Percentiles rank a stretch among this genome's conserved stretches.
phyloP scores from a whole-genome alignment of 2,329 filamentous ascomycete genomes.

The Colletotrichum falcatum region DNA sequence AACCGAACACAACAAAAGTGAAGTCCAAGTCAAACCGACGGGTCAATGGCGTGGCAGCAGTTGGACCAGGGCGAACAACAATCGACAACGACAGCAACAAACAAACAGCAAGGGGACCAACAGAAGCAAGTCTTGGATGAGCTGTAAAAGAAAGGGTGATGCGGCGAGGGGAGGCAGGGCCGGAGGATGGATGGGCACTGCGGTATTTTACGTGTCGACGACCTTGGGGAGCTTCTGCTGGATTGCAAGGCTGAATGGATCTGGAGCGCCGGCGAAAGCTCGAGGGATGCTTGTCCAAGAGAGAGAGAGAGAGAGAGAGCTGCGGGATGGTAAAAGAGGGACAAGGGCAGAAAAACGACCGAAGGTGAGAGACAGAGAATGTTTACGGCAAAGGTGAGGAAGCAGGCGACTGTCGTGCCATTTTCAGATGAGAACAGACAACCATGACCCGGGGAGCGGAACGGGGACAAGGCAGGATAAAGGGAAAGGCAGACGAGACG shows the following conservation, averaged over 20 bases:
- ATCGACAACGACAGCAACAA: neutral
- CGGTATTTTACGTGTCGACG: constrained; percentile 21
- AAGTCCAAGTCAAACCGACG: neutral
- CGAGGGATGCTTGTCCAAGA: constrained; percentile 30
- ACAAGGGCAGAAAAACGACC: neutral
- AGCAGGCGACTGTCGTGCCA: constrained; percentile 32
- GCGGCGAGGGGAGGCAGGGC: neutral
- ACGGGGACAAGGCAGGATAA: constrained; percentile 6
- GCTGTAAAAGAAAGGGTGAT: neutral
- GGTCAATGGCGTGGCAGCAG: neutral
- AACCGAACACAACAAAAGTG: neutral
- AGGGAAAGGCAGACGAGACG: constrained; percentile 1
- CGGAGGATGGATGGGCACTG: neutral
- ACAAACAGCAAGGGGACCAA: neutral
- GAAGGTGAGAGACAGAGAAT: constrained; percentile 1
- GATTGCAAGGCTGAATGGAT: neutral
- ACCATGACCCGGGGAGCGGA: constrained; percentile 24
- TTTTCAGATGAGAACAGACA: constrained; percentile 34
- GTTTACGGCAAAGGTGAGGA: constrained; percentile 2
- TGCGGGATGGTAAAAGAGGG: constrained; percentile 18
- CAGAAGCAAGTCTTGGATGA: neutral
- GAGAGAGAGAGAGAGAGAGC: too few species aligned
- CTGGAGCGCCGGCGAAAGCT: constrained; percentile 18
- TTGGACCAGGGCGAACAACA: neutral
- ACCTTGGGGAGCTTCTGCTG: constrained; percentile 3